These are phyloP conservation scores for Xylaria acuta DNA, from an alignment of 495 filamentous ascomycete species.

Conservation along the genomic window DNA sequence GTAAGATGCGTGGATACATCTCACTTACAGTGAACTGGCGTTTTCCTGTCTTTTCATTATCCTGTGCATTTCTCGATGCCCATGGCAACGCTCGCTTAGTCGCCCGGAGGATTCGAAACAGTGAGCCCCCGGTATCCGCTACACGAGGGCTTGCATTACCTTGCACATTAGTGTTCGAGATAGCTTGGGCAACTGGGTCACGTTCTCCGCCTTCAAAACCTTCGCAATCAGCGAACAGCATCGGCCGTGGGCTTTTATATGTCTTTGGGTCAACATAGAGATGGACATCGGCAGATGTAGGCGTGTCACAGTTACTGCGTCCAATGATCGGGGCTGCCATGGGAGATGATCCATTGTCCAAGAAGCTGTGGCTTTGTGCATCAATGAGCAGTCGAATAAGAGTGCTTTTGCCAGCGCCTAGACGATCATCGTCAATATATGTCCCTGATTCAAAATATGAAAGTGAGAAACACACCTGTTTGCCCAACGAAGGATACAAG, in stretches of 20 bases:
- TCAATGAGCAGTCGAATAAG: background rate
- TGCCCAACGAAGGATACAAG: background rate
- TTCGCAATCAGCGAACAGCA: constrained; percentile 9
- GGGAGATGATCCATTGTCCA: background rate
- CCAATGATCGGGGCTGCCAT: background rate
- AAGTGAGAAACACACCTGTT: background rate
- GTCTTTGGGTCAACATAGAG: background rate
- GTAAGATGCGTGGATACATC: constrained; percentile 6
- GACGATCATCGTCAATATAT: background rate
- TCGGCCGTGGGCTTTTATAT: background rate
- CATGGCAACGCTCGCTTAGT: background rate
- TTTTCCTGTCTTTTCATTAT: background rate
- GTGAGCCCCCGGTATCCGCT: background rate
- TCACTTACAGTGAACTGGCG: background rate
- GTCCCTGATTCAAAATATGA: background rate
- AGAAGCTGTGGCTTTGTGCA: background rate
- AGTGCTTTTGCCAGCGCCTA: background rate
- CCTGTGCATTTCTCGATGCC: background rate
- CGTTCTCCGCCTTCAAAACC: constrained; percentile 8
- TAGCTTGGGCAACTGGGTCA: background rate
- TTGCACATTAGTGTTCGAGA: background rate
- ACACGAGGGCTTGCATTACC: background rate
- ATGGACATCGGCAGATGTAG: constrained; percentile 1
- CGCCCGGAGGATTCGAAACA: background rate
- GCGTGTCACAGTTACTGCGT: background rate